A percentile compares a stretch with the other conserved stretches of the same genome.
Evolutionary conservation across 192 early-diverging fungal species (phyloP).

Genomic region (Gonapodya sp.): DNA sequence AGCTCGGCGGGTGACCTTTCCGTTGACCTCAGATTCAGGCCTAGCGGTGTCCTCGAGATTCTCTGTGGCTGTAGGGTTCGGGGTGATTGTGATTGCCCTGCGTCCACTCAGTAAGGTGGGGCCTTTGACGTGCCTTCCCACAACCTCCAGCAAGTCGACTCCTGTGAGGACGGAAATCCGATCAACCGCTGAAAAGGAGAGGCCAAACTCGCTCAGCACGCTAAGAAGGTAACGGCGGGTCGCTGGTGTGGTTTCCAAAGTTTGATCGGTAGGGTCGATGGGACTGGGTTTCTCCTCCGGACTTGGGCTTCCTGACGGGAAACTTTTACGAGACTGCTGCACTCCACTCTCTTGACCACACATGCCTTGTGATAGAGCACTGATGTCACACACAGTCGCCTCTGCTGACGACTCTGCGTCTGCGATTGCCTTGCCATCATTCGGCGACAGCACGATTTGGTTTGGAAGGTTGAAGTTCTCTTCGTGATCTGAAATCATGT

Average conservation of each 20-base stretch:
- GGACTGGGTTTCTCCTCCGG: neutral
- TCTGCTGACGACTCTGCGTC: neutral
- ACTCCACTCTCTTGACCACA: too few species aligned
- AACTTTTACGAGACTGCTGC: neutral
- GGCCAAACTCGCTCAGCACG: neutral
- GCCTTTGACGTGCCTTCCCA: neutral
- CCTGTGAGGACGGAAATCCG: neutral
- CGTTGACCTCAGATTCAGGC: neutral
- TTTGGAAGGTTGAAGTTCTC: neutral
- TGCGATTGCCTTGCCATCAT: neutral
- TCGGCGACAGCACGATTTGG: neutral
- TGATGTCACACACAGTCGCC: neutral
- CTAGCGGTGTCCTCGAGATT: neutral
- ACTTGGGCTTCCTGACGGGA: too few species aligned
- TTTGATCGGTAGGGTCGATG: neutral
- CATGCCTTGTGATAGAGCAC: neutral
- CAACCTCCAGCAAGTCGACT: neutral
- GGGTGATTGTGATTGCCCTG: neutral
- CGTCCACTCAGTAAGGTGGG: neutral
- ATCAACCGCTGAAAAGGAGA: neutral
- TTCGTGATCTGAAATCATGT: too few species aligned
- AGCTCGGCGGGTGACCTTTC: neutral
- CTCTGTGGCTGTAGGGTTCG: neutral
- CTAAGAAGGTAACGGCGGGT: neutral
- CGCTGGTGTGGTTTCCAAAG: too few species aligned